Percentiles rank a stretch among this genome's conserved stretches.
phyloP scores from a whole-genome alignment of 1,284 basidiomycete species.

The Dichomitus squalens region DNA sequence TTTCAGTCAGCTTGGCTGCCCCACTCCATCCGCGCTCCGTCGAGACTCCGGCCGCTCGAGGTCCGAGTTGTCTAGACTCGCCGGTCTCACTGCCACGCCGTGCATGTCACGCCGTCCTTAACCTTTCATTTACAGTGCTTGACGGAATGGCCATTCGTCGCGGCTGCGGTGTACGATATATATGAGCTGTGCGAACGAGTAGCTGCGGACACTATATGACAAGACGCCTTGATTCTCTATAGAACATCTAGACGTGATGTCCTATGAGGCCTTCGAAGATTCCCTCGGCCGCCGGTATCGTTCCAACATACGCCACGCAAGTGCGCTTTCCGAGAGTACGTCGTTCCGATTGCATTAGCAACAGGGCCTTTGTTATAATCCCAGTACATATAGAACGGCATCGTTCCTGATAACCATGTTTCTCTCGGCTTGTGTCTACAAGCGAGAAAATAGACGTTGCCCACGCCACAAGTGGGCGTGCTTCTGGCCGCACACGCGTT shows the following conservation, averaged over 20 bases:
- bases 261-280: not conserved
- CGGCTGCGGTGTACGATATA: not conserved
- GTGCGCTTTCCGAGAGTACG: not conserved
- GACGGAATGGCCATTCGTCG: not conserved
- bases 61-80: not conserved
- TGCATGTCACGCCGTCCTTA: no score
- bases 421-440: not conserved
- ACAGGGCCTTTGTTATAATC: not conserved
- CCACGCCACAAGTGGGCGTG: not conserved
- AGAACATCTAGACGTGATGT: not conserved
- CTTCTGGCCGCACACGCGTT: not conserved
- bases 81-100: not conserved
- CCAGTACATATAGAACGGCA: not conserved
- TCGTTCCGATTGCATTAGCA: no score
- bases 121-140: not conserved
- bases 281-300: not conserved
- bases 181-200: not conserved
- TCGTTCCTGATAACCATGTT: not conserved
- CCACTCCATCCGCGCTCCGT: not conserved
- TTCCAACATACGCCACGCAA: no score
- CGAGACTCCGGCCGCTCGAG: not conserved
- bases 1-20: not conserved
- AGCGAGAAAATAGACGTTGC: not conserved
- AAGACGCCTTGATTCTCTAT: not conserved
- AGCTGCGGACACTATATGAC: not conserved